A percentile compares a stretch with the other conserved stretches of the same genome.
These are phyloP conservation scores for Meyerozyma elateridarum DNA, from an alignment of 1,139 yeast species.

Conservation along the genomic window DNA sequence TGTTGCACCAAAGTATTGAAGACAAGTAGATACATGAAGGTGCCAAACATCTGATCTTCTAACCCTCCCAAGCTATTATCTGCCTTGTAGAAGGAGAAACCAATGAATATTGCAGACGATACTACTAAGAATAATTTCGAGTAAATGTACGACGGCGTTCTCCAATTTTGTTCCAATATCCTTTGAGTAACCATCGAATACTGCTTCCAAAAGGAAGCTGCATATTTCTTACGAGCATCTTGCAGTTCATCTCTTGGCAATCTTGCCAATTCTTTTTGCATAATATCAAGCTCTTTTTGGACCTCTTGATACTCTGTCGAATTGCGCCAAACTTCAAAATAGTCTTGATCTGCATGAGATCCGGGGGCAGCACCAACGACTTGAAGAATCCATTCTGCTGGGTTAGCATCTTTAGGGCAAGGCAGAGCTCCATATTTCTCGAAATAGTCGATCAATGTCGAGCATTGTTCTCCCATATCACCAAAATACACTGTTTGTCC, in stretches of 20 bases:
- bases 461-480: conserved; percentile 10
- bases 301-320: conserved; percentile 13
- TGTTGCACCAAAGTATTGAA: too few relatives aligned
- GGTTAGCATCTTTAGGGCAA: conserved; percentile 17
- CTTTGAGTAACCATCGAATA: conserved; percentile 13
- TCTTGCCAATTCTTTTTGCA: conserved; percentile 13
- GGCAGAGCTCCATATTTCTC: conserved; percentile 15
- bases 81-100: conserved; percentile 17
- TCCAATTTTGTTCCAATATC: conserved; percentile 15
- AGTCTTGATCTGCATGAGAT: conserved; percentile 16
- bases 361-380: conserved; percentile 22
- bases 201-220: conserved; percentile 13
- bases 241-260: conserved; percentile 11
- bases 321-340: conserved; percentile 16
- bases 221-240: conserved; percentile 11
- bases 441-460: conserved; percentile 9
- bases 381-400: conserved; percentile 20
- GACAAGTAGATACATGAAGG: too few relatives aligned
- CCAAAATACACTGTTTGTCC: conserved; percentile 10
- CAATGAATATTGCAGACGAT: conserved; percentile 14
- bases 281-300: conserved; percentile 12
- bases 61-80: conserved; percentile 14
- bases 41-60: conserved; percentile 18
- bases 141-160: conserved; percentile 17
- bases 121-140: conserved; percentile 15